Conservation (phyloP, 2,329 filamentous ascomycete species). For the Diaporthe aspalathi region DNA sequence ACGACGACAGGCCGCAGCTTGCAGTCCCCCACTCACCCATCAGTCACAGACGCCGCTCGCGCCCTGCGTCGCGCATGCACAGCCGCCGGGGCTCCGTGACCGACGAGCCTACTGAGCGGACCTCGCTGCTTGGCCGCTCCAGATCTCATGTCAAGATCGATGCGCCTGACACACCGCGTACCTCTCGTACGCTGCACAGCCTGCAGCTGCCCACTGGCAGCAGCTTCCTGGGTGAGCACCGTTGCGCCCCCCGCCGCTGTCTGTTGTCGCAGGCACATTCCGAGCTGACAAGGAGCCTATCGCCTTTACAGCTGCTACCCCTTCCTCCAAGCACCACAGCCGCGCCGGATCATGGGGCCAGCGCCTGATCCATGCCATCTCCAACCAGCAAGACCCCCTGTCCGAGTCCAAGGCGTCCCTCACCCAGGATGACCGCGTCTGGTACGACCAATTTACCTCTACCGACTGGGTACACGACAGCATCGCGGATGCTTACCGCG, state of each 20-base stretch:
- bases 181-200: constrained; percentile 14
- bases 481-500: constrained; percentile 91
- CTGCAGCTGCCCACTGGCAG: constrained; percentile 20
- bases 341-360: constrained; percentile 69
- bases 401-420: constrained; percentile 74
- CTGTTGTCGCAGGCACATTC: background rate
- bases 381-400: constrained; percentile 67
- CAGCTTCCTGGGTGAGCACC: constrained; percentile 40
- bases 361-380: constrained; percentile 71
- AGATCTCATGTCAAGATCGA: constrained; percentile 36
- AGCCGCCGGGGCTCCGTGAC: constrained; percentile 36
- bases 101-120: constrained; percentile 36
- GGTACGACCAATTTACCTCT: constrained; percentile 98
- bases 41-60: constrained; percentile 36
- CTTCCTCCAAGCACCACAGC: constrained; percentile 62
- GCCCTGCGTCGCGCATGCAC: constrained; percentile 38
- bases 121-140: constrained; percentile 33
- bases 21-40: constrained; percentile 34
- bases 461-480: constrained; percentile 99
- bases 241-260: background rate
- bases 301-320: constrained; percentile 50
- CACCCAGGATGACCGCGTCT: constrained; percentile 86
- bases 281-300: constrained; percentile 29
- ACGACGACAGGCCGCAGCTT: constrained; percentile 32
- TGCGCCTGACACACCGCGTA: constrained; percentile 26